phyloP scores from a whole-genome alignment of 352 stramenopile genomes.

The Globisporangium polare region DNA sequence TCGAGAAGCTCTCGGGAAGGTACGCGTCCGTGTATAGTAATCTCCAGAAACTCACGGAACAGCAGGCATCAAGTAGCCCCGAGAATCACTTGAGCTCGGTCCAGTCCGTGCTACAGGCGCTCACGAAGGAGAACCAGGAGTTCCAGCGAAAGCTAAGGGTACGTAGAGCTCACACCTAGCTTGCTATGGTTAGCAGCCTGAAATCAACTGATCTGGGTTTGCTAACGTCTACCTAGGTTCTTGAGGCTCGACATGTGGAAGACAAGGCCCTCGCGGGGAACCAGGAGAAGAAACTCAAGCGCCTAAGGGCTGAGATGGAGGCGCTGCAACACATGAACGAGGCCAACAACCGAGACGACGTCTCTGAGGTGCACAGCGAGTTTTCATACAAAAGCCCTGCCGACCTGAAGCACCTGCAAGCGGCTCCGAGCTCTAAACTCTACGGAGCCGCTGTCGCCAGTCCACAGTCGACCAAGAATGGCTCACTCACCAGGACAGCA shows the following conservation, averaged over 20 bases:
- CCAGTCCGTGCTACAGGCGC: constrained; percentile 48
- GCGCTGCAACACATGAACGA: constrained; percentile 70
- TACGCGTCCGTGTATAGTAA: constrained; percentile 53
- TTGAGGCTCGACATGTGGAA: constrained; percentile 53
- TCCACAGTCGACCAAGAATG: background rate
- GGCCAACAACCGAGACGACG: constrained; percentile 30
- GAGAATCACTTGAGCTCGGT: constrained; percentile 17
- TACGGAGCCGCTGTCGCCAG: background rate
- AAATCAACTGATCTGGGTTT: background rate
- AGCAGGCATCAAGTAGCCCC: constrained; percentile 17
- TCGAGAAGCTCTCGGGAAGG: constrained; percentile 59
- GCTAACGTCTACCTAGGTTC: constrained; percentile 24
- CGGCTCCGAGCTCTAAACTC: background rate
- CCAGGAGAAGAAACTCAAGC: constrained; percentile 70
- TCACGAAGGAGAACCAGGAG: constrained; percentile 71
- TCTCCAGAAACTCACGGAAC: constrained; percentile 52
- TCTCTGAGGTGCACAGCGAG: constrained; percentile 21
- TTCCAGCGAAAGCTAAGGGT: constrained; percentile 56
- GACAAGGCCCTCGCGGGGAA: constrained; percentile 51
- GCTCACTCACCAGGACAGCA: background rate
- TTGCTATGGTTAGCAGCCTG: background rate
- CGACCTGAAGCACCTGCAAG: constrained; percentile 15
- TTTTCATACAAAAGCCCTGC: constrained; percentile 9
- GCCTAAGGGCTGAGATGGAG: constrained; percentile 64
- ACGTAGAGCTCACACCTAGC: constrained; percentile 1